Base-by-base conservation (phyloP, 2,329 filamentous ascomycete genomes). In the Triangularia setosa region DNA sequence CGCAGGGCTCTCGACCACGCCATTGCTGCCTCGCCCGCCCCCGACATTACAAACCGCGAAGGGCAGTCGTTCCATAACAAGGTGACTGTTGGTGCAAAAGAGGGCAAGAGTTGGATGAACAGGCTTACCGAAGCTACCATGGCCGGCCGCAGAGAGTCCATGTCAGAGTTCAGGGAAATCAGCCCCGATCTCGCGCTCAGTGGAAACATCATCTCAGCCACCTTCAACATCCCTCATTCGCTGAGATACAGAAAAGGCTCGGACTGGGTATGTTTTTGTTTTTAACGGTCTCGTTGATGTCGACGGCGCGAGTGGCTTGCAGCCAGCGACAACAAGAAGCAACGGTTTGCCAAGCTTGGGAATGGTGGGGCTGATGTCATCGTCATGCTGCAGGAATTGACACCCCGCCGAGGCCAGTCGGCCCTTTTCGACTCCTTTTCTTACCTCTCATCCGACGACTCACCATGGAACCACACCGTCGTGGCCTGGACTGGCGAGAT, bases 401-500 rank as follows among this genome's bases (percentile, higher is more conserved):
- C 86, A 71, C 82, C 87, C 66, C 90, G 93, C 25, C 90, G 90
- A 66, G 94, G 94, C 62, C 94, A 93, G 64, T 97, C 94, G 12
- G 93, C 94, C 16, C 84, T 98, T 33, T 96, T 96, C 78, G 93
- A 97, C 76, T 93, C 93, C 9, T 93, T 98, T 73, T 86, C 89
- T 63, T 89, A 96, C 77, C 87, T 98, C 54, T 91, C 93, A 3
- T 96, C 93, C n/a, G 83, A 90, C 63, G 84, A 90, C 53, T 89
- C 90, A 1, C 88, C 90, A 21, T 98, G 93, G 93, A 92, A 93
- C 72, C 94, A 97, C 79, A 95, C 89, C 0, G 85, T 97, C 5
- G 91, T 98, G 61, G 93, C 92, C 55, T 98, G 94, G 94, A 97
- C 94, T 2, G 94, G 94, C 64, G 94, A 98, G 76, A 90, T 94